phyloP scores from a whole-genome alignment of 225 moss, liverwort and hornwort genomes.

The Physcomitrellopsis africana region DNA sequence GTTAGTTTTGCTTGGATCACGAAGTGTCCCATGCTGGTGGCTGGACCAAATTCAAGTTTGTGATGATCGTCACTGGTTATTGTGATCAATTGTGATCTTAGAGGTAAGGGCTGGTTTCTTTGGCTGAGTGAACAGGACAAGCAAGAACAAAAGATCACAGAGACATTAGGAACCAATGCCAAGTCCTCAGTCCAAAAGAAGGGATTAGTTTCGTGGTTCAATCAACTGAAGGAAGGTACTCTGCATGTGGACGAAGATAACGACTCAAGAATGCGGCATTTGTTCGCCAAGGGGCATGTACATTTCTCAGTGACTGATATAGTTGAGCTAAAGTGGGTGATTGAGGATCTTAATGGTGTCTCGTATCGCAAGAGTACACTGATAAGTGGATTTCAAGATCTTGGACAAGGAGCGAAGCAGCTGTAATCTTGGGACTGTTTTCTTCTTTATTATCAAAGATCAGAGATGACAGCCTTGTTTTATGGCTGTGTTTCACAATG shows the following conservation, averaged over 20 bases:
- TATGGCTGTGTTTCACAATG: not conserved
- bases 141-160: constrained; percentile 9
- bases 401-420: constrained; percentile 45
- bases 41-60: not conserved
- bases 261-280: constrained; percentile 44
- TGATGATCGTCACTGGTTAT: no score
- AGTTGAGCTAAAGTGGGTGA: constrained; percentile 86
- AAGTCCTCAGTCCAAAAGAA: constrained; percentile 41
- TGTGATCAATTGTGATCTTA: not conserved
- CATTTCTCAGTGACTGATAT: constrained; percentile 79
- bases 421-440: constrained; percentile 4
- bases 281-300: constrained; percentile 51
- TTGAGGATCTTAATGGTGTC: constrained; percentile 83
- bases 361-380: constrained; percentile 77
- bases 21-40: not conserved
- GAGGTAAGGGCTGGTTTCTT: not conserved
- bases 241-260: constrained; percentile 58
- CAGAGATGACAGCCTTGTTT: not conserved
- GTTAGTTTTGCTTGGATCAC: not conserved
- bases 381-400: constrained; percentile 69
- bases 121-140: constrained; percentile 20
- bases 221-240: constrained; percentile 68
- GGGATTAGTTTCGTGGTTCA: constrained; percentile 71
- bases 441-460: not conserved
- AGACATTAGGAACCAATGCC: constrained; percentile 13